A percentile compares a stretch with the other conserved stretches of the same genome.
Conservation (phyloP, 164 flowering plant genomes). For the Nymphaea colorata region DNA sequence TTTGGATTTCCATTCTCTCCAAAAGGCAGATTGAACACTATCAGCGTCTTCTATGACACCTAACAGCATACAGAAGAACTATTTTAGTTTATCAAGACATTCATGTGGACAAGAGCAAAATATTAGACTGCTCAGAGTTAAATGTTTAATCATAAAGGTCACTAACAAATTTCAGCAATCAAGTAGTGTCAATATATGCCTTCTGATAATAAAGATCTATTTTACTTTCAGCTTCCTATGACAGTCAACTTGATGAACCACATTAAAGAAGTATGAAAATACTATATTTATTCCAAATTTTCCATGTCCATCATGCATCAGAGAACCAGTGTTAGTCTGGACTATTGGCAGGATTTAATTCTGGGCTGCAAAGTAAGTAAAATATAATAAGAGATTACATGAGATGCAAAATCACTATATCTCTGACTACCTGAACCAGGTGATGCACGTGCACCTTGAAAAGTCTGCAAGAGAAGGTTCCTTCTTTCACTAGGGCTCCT, state of each 20-base stretch:
- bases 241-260: neutral
- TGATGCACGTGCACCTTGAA: slow-evolving; percentile 50
- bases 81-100: neutral
- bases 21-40: slow-evolving; percentile 63
- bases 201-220: no score
- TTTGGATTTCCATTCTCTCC: slow-evolving; percentile 92
- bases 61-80: slow-evolving; percentile 8
- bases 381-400: no score
- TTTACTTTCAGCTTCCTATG: neutral
- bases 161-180: neutral
- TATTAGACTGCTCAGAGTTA: no score
- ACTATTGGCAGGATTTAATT: no score
- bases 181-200: neutral
- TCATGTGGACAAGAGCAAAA: no score
- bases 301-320: neutral
- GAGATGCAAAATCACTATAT: neutral
- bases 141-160: neutral
- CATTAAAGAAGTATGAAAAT: neutral
- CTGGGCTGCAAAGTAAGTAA: no score
- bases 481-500: slow-evolving; percentile 55
- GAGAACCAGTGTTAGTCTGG: no score
- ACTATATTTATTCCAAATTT: neutral
- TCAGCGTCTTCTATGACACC: slow-evolving; percentile 45
- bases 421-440: slow-evolving; percentile 40
- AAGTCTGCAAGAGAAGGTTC: slow-evolving; percentile 43